Conservation (phyloP, 1,139 yeast genomes). For the Saccharomyces uvarum region DNA sequence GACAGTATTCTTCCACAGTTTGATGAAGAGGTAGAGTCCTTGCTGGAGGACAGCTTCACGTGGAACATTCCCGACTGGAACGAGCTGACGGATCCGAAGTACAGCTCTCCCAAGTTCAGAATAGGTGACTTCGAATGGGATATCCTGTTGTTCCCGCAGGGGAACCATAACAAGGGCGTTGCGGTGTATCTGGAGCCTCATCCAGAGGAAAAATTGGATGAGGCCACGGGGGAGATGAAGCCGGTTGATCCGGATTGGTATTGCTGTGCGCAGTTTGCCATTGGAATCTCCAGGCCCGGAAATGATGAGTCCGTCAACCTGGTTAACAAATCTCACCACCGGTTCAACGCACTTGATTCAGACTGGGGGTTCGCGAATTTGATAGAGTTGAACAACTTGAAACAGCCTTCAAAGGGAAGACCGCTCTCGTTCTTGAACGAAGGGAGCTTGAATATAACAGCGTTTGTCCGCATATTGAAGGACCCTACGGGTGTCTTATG, state of each 20-base stretch:
- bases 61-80: conserved; percentile 75
- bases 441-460: conserved; percentile 61
- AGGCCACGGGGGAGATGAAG: conserved; percentile 31
- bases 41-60: conserved; percentile 39
- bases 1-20: conserved; percentile 31
- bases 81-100: conserved; percentile 40
- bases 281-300: conserved; percentile 74
- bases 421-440: conserved; percentile 42
- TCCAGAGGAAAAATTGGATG: conserved; percentile 24
- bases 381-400: conserved; percentile 49
- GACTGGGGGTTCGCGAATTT: conserved; percentile 96
- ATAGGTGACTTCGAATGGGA: conserved; percentile 73
- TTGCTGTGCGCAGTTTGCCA: conserved; percentile 83
- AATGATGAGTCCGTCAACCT: conserved; percentile 53
- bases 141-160: conserved; percentile 68
- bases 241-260: conserved; percentile 54
- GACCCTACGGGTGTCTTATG: conserved; percentile 93
- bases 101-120: conserved; percentile 44
- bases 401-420: conserved; percentile 28
- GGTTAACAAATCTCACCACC: conserved; percentile 65
- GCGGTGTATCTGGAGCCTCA: conserved; percentile 56
- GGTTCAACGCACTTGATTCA: conserved; percentile 67
- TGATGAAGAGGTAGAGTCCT: conserved; percentile 30
- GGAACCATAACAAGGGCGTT: conserved; percentile 46
- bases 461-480: conserved; percentile 65